A percentile compares a stretch with the other conserved stretches of the same genome.
Evolutionary conservation across 2,329 filamentous ascomycete species (phyloP).

Genomic region (Fusarium pilosicola): DNA sequence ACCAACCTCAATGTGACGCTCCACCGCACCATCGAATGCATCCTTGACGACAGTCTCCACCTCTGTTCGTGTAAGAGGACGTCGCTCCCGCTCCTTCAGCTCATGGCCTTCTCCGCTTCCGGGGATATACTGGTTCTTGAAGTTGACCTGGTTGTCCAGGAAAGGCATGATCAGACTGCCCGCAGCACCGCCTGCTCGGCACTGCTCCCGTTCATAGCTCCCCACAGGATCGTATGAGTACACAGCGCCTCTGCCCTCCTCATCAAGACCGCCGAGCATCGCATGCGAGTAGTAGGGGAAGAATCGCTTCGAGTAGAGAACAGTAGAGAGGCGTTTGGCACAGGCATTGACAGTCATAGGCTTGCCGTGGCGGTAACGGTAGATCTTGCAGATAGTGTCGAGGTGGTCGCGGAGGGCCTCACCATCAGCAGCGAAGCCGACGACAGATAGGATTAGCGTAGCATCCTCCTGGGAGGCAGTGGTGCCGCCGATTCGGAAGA

Average conservation of each 20-base stretch:
- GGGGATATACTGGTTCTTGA: constrained; percentile 97
- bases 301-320: constrained; percentile 97
- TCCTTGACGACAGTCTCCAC: constrained; percentile 93
- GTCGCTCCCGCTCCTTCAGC: constrained; percentile 74
- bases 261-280: constrained; percentile 92
- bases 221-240: constrained; percentile 99
- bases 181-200: constrained; percentile 90
- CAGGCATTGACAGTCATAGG: constrained; percentile 94
- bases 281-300: constrained; percentile 99
- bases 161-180: constrained; percentile 98
- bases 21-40: constrained; percentile 96
- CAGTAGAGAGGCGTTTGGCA: constrained; percentile 92
- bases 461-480: constrained; percentile 86
- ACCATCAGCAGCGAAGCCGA: constrained; percentile 95
- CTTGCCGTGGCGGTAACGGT: constrained; percentile 97
- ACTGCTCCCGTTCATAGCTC: constrained; percentile 97
- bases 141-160: constrained; percentile 99
- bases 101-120: constrained; percentile 86
- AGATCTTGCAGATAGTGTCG: constrained; percentile 97
- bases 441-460: constrained; percentile 89
- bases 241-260: constrained; percentile 91
- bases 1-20: constrained; percentile 99
- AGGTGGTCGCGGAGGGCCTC: constrained; percentile 93
- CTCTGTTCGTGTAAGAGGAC: constrained; percentile 75
- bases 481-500: constrained; percentile 96